Base-by-base conservation (phyloP, 176 grass and related monocot species). In the Oryza longistaminata region DNA sequence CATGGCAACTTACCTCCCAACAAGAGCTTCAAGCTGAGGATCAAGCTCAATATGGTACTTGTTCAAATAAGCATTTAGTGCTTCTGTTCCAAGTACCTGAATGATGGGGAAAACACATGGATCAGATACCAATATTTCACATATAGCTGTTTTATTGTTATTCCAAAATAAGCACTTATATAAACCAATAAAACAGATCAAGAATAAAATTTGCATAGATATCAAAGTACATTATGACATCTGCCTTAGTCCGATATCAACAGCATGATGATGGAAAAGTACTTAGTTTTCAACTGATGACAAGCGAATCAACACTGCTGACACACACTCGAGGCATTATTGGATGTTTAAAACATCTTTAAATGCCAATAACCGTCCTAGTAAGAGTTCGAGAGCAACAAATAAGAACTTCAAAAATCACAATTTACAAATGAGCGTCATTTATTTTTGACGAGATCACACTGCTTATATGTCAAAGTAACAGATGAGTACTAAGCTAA, bases 41-140 rank as follows among this genome's bases (percentile, higher is more conserved):
- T 99, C 93, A 90, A 99, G 90, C 80, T 96, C 97, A 13, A 96
- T 88, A 27, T 75, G 88, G n/a, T 96, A 94, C 70, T 99, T 99
- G 73, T 90, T 96, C 72, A 99, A 85, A 75, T 99, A 99, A 78
- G 92, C 86, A 90, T 96, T 92, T 33, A 99, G 69, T 10, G 79
- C 85, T 74, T 96, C 90, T 73, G 97, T 99, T 80, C 97, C 97
- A 81, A 99, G 91, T 46, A 99, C 91, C 97, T 99, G 77, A 88
- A 86, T 74, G 79, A 83, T 79, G 48, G 27, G 48, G 17, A 70
- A 64, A 25, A 53, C 15, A 64, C 35, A 81, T 10, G 5, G 75
- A 69, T 76, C 67, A 81, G 81, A 80, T 53, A 45, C 31, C 6
- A 66, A n/a, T 15, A 42, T 39, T 60, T 26, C 26, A 65, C 15